Evolutionary conservation across 176 grass and related monocot genomes (phyloP), one percentile per base, ranked within the genome.

Genomic region (Cocos nucifera): DNA sequence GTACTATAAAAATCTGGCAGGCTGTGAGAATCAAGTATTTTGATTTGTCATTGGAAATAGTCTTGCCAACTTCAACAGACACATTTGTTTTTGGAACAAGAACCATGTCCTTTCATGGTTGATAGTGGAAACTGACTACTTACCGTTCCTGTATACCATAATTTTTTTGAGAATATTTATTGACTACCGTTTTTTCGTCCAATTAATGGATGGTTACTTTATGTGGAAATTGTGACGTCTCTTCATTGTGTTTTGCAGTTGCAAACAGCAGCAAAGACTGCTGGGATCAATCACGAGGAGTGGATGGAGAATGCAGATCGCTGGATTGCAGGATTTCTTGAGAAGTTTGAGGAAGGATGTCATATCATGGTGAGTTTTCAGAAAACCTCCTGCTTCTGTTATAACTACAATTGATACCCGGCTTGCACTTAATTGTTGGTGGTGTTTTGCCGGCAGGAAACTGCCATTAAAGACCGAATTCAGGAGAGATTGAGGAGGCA

Each of bases 271-370:
- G 87, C 86, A 15, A 95, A 90, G 69, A 90, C 83, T 12, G 87
- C 83, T 56, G 86, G 86, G 30, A 66, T 90, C 71, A 79, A 86
- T 71, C 87, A 83, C 19, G 80, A 92, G 28, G 93, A 86, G 28
- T 98, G 87, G 93, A 74, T 98, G 7, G 84, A 78, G 4, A 92
- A 98, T 58, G 93, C 87, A 0, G 93, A 98, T 22, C 93, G 87
- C 17, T 98, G 87, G 93, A 75, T 98, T 60, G 88, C 84, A 3
- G 93, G 93, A 67, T 98, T 98, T 81, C 79, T 98, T 6, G 93
- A 85, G 70, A 98, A 98, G 62, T 98, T 98, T 63, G 93, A 98
- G 79, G 87, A 98, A 70, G 73, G 83, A 66, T 98, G 87, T 58
- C 87, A 92, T 56, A 69, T 81, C 64, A 89, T 98, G 93, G 87